Percentiles rank a stretch among this genome's conserved stretches.
These are phyloP conservation scores for Solanum bulbocastanum DNA, from an alignment of 257 asterid genomes.

Conservation along the genomic window DNA sequence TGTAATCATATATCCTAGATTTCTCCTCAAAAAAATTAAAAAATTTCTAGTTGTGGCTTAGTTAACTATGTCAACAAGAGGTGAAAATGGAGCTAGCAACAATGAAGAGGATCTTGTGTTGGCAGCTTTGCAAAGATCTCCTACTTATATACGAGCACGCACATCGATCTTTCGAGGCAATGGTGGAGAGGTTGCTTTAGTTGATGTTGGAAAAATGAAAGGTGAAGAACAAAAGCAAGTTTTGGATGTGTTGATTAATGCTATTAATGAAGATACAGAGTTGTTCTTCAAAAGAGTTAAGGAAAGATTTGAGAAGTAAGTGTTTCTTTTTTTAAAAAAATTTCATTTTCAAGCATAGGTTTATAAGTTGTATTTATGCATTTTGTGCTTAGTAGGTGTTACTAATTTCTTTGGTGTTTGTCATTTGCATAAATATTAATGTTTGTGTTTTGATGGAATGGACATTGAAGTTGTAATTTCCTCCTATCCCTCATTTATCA, in stretches of 20 bases:
- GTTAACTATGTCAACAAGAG: slow-evolving; percentile 9
- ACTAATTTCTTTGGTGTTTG: not conserved
- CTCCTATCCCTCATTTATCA: not conserved
- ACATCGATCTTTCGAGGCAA: slow-evolving; percentile 36
- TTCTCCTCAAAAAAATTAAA: not conserved
- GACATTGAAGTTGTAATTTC: not conserved
- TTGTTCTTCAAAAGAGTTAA: slow-evolving; percentile 52
- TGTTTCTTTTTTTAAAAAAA: not conserved
- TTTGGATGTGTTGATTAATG: slow-evolving; percentile 43
- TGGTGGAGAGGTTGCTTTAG: slow-evolving; percentile 49
- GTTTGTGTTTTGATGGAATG: not conserved
- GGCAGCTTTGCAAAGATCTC: slow-evolving; percentile 69
- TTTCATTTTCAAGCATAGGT: not conserved
- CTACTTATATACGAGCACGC: slow-evolving; percentile 53
- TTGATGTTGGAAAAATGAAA: slow-evolving; percentile 43
- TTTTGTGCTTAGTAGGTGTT: not conserved
- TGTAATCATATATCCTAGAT: slow-evolving; percentile 15
- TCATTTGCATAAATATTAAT: not conserved
- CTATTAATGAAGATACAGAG: slow-evolving; percentile 47
- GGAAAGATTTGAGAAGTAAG: slow-evolving; percentile 80
- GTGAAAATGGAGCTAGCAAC: slow-evolving; percentile 10
- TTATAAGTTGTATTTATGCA: not conserved
- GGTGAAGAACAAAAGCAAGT: slow-evolving; percentile 39
- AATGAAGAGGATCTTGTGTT: slow-evolving; percentile 55
- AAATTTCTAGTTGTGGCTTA: not conserved